Percentiles rank a stretch among this genome's conserved stretches.
These are phyloP conservation scores for Didymellaceae sp. DNA, from an alignment of 2,329 filamentous ascomycete species.

Conservation along the genomic window DNA sequence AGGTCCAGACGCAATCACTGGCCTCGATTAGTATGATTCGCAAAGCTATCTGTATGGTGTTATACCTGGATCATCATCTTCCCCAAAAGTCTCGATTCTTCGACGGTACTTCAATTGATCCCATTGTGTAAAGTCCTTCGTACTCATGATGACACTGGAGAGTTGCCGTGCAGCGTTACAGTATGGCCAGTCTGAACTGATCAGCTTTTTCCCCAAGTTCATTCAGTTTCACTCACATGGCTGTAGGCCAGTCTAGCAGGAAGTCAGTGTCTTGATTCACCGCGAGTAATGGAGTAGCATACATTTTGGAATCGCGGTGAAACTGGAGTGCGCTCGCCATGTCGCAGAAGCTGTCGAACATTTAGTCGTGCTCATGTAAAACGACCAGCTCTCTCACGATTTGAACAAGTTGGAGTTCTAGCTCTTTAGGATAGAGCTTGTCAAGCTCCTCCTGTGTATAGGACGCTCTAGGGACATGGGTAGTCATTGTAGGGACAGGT, in stretches of 20 bases:
- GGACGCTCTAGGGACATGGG: slow-evolving; percentile 72
- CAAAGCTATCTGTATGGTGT: background rate
- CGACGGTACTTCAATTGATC: slow-evolving; percentile 69
- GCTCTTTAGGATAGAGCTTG: slow-evolving; percentile 76
- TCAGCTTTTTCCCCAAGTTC: background rate
- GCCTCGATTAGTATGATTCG: slow-evolving; percentile 7
- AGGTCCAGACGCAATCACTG: slow-evolving; percentile 70
- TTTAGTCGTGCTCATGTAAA: slow-evolving; percentile 13
- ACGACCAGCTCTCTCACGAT: slow-evolving; percentile 59
- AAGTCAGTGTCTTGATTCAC: slow-evolving; percentile 9
- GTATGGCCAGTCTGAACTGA: slow-evolving; percentile 77
- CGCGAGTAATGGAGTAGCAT: slow-evolving; percentile 36
- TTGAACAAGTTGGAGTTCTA: slow-evolving; percentile 90
- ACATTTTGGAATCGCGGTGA: slow-evolving; percentile 86
- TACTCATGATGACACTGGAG: slow-evolving; percentile 64
- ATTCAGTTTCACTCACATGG: slow-evolving; percentile 29
- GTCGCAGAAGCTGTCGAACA: slow-evolving; percentile 44
- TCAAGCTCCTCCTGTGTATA: slow-evolving; percentile 83
- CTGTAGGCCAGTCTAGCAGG: slow-evolving; percentile 38
- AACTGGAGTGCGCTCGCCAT: slow-evolving; percentile 79
- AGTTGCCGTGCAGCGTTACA: slow-evolving; percentile 79
- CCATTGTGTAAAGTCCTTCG: slow-evolving; percentile 61
- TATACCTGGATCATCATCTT: slow-evolving; percentile 61
- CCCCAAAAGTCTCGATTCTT: slow-evolving; percentile 81
- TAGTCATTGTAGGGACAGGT: slow-evolving; percentile 69